A percentile compares a stretch with the other conserved stretches of the same genome.
These are phyloP conservation scores for Paecilomyces sp. DNA, from an alignment of 2,329 filamentous ascomycete genomes.

Conservation along the genomic window DNA sequence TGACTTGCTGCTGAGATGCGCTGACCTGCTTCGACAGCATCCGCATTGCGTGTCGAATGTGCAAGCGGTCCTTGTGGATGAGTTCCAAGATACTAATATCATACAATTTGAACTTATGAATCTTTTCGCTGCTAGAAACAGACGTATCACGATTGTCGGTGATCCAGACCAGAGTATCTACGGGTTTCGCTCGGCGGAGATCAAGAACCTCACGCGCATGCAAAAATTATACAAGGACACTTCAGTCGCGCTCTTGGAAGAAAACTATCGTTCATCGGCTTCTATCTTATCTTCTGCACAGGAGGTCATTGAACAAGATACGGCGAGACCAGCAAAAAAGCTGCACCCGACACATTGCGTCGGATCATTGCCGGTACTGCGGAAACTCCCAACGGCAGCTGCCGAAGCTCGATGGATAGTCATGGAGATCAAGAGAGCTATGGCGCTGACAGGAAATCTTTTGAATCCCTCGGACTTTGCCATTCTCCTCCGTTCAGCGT, in stretches of 20 bases:
- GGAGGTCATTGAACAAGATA: conserved; percentile 85
- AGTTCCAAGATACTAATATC: conserved; percentile 95
- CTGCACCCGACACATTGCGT: conserved; percentile 72
- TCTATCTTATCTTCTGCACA: conserved; percentile 74
- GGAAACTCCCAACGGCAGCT: conserved; percentile 61
- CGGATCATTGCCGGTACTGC: conserved; percentile 73
- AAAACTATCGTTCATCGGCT: conserved; percentile 90
- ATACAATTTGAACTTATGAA: conserved; percentile 94
- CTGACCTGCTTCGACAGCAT: conserved; percentile 65
- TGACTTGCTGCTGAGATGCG: conserved; percentile 77
- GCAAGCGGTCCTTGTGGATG: conserved; percentile 86
- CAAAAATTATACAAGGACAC: conserved; percentile 69
- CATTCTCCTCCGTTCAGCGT: conserved; percentile 77
- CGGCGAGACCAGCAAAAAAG: conserved; percentile 68
- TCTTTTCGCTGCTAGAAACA: conserved; percentile 65
- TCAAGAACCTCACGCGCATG: conserved; percentile 77
- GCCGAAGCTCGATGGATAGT: conserved; percentile 86
- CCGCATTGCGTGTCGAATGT: conserved; percentile 83
- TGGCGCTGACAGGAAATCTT: conserved; percentile 65
- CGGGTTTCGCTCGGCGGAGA: conserved; percentile 88
- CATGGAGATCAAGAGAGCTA: conserved; percentile 66
- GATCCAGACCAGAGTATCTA: conserved; percentile 98
- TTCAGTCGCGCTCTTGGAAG: conserved; percentile 75
- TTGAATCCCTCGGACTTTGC: conserved; percentile 72
- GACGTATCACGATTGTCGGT: conserved; percentile 86